A percentile compares a stretch with the other conserved stretches of the same genome.
Evolutionary conservation across 1,284 basidiomycete species (phyloP).

Genomic region (Cerrena zonata): DNA sequence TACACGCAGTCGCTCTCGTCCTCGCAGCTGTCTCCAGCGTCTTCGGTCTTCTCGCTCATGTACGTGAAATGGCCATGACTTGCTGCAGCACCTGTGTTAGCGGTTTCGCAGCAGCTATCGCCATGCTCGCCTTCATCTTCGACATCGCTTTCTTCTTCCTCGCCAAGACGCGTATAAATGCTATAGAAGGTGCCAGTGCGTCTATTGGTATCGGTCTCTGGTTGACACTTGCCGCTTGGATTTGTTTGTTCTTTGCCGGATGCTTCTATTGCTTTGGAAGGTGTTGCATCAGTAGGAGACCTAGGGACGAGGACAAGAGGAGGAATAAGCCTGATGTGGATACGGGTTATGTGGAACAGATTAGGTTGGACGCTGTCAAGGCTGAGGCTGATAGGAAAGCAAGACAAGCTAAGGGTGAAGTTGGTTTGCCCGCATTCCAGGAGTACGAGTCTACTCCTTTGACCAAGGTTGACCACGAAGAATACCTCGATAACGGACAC

Average conservation of each 20-base stretch:
- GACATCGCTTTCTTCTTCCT: constrained; percentile 83
- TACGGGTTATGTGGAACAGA: constrained; percentile 47
- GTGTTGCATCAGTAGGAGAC: constrained; percentile 65
- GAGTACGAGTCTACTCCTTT: constrained; percentile 63
- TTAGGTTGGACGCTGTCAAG: constrained; percentile 75
- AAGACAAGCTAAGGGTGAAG: constrained; percentile 53
- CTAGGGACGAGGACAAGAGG: constrained; percentile 34
- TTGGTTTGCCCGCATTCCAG: constrained; percentile 68
- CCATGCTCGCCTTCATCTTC: constrained; percentile 79
- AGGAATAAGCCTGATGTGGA: constrained; percentile 24
- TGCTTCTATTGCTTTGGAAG: constrained; percentile 79
- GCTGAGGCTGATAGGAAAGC: constrained; percentile 77
- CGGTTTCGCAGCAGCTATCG: constrained; percentile 67
- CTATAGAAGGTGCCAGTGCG: constrained; percentile 62
- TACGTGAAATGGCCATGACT: constrained; percentile 78
- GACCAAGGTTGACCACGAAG: constrained; percentile 33
- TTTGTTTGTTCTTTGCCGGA: constrained; percentile 77
- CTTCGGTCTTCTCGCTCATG: constrained; percentile 78
- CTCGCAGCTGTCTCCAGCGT: constrained; percentile 67
- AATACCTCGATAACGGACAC: constrained; percentile 48
- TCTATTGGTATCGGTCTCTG: constrained; percentile 76
- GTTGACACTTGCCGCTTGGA: constrained; percentile 81
- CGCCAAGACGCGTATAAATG: constrained; percentile 71
- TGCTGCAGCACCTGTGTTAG: constrained; percentile 82
- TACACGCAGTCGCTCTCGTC: constrained; percentile 79